A percentile compares a stretch with the other conserved stretches of the same genome.
Evolutionary conservation across 441 rosid genomes (phyloP).

Genomic region (Pelargonium cotyledonis): DNA sequence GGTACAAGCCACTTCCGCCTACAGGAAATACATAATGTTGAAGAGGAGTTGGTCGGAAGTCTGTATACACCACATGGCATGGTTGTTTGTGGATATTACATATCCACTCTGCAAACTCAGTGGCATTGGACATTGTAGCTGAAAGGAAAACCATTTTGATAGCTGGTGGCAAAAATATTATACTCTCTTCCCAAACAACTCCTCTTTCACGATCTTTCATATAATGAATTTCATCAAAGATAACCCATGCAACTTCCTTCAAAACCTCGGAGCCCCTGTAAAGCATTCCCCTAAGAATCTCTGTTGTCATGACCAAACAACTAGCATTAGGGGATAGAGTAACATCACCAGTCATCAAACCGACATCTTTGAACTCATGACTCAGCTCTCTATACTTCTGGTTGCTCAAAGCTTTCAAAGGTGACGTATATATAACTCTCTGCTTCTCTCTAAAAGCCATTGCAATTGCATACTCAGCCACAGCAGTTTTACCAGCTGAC

Average conservation of each 20-base stretch:
- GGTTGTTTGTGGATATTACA: conserved; percentile 96
- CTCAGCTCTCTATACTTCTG: conserved; percentile 95
- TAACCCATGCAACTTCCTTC: conserved; percentile 94
- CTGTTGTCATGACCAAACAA: conserved; percentile 95
- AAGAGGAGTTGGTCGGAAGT: conserved; percentile 98
- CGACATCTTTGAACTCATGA: conserved; percentile 94
- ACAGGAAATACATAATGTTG: conserved; percentile 93
- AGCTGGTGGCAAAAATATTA: conserved; percentile 94
- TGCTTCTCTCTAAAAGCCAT: conserved; percentile 83
- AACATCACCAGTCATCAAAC: conserved; percentile 97
- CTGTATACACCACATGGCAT: conserved; percentile 96
- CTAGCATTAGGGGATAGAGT: conserved; percentile 94
- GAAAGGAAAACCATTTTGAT: conserved; percentile 90
- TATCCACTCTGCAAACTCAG: conserved; percentile 99
- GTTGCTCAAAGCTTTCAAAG: conserved; percentile 93
- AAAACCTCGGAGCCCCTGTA: conserved; percentile 87
- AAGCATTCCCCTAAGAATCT: conserved; percentile 97
- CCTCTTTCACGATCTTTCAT: conserved; percentile 99
- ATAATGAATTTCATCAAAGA: conserved; percentile 97
- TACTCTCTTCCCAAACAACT: conserved; percentile 99
- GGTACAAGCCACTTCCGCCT: conserved; percentile 80
- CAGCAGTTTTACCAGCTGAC: conserved; percentile 96
- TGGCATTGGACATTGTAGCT: conserved; percentile 96
- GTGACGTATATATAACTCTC: conserved; percentile 90
- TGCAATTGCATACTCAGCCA: conserved; percentile 89